Conservation (phyloP, 495 filamentous ascomycete species). For the Xylaria grammica region DNA sequence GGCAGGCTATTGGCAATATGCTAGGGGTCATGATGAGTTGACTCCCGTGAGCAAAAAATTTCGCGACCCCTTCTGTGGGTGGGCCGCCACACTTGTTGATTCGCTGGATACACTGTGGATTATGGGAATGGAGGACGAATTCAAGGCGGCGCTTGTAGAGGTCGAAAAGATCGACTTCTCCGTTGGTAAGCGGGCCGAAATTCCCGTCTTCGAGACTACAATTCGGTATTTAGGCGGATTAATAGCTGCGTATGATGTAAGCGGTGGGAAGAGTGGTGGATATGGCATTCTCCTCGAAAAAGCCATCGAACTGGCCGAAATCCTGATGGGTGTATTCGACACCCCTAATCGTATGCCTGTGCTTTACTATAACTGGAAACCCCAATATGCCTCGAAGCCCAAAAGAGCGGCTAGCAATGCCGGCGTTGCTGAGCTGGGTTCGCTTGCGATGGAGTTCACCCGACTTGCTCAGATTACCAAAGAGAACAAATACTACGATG, state of each 20-base stretch:
- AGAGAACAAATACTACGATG: conserved; percentile 90
- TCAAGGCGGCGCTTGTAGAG: conserved; percentile 79
- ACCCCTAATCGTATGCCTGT: conserved; percentile 96
- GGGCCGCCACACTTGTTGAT: conserved; percentile 95
- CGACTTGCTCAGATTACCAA: conserved; percentile 89
- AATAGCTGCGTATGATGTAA: conserved; percentile 82
- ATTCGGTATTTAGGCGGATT: conserved; percentile 89
- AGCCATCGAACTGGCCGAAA: conserved; percentile 83
- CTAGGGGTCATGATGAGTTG: conserved; percentile 87
- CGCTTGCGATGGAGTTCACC: conserved; percentile 93
- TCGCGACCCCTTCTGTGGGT: conserved; percentile 85
- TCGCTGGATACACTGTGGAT: conserved; percentile 95
- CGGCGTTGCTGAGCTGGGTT: conserved; percentile 85
- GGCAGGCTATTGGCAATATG: conserved; percentile 80
- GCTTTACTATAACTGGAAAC: conserved; percentile 84
- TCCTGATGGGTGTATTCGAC: conserved; percentile 91
- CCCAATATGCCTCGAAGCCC: conserved; percentile 65
- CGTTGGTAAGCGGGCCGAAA: conserved; percentile 61
- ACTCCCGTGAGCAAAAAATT: conserved; percentile 66
- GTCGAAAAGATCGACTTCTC: conserved; percentile 90
- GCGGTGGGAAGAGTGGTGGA: conserved; percentile 54
- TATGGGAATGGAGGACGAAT: conserved; percentile 89
- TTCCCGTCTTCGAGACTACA: conserved; percentile 87
- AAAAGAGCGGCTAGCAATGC: conserved; percentile 67
- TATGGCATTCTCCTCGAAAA: conserved; percentile 79